phyloP scores from a whole-genome alignment of 2,329 filamentous ascomycete species.

The Malbranchea zuffiana region DNA sequence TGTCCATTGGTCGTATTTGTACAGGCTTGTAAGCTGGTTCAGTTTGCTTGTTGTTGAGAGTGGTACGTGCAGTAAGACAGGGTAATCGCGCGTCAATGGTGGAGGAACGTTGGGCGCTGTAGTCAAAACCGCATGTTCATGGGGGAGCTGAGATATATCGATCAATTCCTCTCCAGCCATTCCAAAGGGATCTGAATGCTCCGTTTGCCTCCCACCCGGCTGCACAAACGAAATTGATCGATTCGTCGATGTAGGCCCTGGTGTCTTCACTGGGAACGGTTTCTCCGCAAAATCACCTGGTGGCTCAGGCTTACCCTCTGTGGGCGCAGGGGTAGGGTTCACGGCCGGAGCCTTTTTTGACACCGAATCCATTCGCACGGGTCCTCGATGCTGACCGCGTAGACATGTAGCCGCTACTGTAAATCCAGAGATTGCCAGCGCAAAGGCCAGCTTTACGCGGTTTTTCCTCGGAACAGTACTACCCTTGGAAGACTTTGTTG shows the following conservation, averaged over 20 bases:
- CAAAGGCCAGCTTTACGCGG: constrained; percentile 3
- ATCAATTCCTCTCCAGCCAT: constrained; percentile 4
- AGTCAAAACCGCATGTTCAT: constrained; percentile 23
- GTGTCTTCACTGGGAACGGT: background rate
- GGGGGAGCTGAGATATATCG: constrained; percentile 18
- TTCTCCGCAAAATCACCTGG: constrained; percentile 6
- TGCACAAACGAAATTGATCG: constrained; percentile 6
- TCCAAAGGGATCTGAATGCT: background rate
- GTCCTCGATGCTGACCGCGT: background rate
- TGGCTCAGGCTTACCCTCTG: constrained; percentile 3
- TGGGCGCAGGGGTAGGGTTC: constrained; percentile 6
- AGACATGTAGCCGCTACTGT: background rate
- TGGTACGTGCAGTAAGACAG: constrained; percentile 24
- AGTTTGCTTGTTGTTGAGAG: constrained; percentile 21
- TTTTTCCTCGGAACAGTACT: background rate
- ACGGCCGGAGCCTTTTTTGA: constrained; percentile 2
- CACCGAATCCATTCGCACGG: constrained; percentile 7
- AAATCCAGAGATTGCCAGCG: constrained; percentile 2
- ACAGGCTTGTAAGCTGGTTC: constrained; percentile 23
- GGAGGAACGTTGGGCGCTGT: constrained; percentile 25
- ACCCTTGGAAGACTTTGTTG: constrained; percentile 7
- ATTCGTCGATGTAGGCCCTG: constrained; percentile 3
- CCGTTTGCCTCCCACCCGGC: background rate
- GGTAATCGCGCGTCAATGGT: constrained; percentile 23
- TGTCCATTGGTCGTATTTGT: constrained; percentile 30